phyloP scores from a whole-genome alignment of 306 rosid genomes.

The Citrullus amarus region DNA sequence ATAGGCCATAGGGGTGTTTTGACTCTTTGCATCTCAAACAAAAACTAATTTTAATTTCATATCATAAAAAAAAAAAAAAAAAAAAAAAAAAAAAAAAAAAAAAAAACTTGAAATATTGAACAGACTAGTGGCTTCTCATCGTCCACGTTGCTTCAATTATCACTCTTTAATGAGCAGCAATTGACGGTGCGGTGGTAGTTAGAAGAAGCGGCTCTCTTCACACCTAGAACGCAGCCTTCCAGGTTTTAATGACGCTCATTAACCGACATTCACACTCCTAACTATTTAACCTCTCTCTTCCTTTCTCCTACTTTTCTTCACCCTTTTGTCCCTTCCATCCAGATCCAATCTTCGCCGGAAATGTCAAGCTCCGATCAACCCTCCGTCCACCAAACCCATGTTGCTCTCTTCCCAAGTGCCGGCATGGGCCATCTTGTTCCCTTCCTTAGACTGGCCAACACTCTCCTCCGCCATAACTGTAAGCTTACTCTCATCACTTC shows the following conservation, averaged over 20 bases:
- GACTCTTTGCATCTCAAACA: too few relatives aligned
- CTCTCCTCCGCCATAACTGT: conserved; percentile 24
- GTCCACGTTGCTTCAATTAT: background rate
- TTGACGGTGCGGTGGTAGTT: background rate
- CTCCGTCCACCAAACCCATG: conserved; percentile 16
- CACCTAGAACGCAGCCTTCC: background rate
- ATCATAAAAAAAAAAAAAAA: too few relatives aligned
- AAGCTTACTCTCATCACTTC: conserved; percentile 33
- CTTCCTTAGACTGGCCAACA: conserved; percentile 26
- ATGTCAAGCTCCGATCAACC: background rate
- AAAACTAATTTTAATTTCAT: too few relatives aligned
- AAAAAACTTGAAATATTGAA: too few relatives aligned
- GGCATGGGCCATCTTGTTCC: conserved; percentile 53
- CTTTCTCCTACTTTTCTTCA: background rate
- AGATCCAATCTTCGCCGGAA: background rate
- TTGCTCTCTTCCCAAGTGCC: conserved; percentile 41
- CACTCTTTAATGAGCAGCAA: background rate
- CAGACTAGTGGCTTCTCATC: background rate
- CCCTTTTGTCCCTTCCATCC: background rate
- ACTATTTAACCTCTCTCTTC: too few relatives aligned
- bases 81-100: too few relatives aligned
- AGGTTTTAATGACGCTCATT: background rate
- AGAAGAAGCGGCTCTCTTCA: background rate
- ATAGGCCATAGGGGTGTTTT: too few relatives aligned
- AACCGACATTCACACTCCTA: background rate